Evolutionary conservation across 768 basidiomycete species (phyloP), one percentile per base, ranked within the genome.

Genomic region (Podaxis sp.): DNA sequence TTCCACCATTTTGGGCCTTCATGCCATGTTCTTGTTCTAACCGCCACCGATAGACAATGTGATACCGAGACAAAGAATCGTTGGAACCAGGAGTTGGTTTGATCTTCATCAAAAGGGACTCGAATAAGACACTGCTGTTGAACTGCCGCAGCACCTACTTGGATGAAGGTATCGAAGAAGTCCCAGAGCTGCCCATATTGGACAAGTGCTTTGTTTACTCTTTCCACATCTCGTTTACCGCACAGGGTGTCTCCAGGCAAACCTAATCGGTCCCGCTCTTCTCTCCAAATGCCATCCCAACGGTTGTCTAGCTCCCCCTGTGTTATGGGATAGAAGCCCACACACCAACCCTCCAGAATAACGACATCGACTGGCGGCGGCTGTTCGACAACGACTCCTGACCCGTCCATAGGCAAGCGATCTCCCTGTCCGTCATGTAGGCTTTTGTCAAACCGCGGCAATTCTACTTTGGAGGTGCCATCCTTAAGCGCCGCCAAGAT

Each of bases 261-360:
- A 22, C 73, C 71, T 11, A 83, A 73, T 46, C 66, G 72, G 63
- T 61, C 61, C n/a, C 72, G 69, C 65, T 80, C 79, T 38, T 72
- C 69, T 50, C 66, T 72, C 80, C 82, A 85, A 11, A 67, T 63
- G 2, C 77, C 77, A 43, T 76, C 72, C 83, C 89, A 93, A 33
- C 80, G 76, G 41, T 70, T 70, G 49, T 84, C 79, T 37, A 94
- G 71, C 63, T 85, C 83, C 9, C 77, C 73, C 17, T 66, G 51
- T 0, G 77, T 67, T 5, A 93, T 78, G 1, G 93, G 88, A 55
- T 81, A 80, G 71, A 97, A 98, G 0, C 96, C 96, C 24, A 91
- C 85, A 74, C 89, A 94, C 97, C 97, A 99, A 9, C 97, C 97
- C 76, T 99, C 97, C 54, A 99, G 77, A 54, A 99, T 82, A 55